Evolutionary conservation across 2,329 filamentous ascomycete species (phyloP), one percentile per base, ranked within the genome.

Genomic region (Colletotrichum cuscutae): DNA sequence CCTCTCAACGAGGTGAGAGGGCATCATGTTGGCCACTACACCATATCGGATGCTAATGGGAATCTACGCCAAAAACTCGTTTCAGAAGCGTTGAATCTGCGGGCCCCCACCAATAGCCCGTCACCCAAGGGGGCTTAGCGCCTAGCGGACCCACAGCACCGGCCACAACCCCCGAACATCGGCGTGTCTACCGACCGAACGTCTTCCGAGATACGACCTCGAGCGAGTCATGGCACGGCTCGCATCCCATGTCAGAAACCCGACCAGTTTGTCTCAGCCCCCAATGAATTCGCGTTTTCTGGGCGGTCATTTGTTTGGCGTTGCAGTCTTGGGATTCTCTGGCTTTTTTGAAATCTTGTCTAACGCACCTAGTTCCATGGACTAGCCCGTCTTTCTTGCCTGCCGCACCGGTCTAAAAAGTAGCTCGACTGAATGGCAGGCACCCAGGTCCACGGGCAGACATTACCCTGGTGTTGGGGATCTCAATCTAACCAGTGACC

Each of bases 11-110:
- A 2, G 1, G 2, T 71, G 64, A 68, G 69, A 71, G 58, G 69
- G 69, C 69, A 68, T 71, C 69, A 68, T 68, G 65, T 63, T 68
- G 64, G 69, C 58, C 69, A 71, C 64, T 71, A 63, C 70, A 72
- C 66, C 70, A 72, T 70, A 72, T 72, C 70, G 70, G 70, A 72
- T 9, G 0, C 2, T 5, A 0, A 15, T 6, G 2, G 0, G 1
- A 0, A 0, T 0, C 8, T 0, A 0, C 2, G 3, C 5, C 8
- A 15, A 12, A 30, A 52, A 37, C 3, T 32, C 3, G 0, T 0
- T 0, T 22, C 28, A 61, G 30, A 2, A 19, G 24, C 62, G 12
- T 9, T 1, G 2, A 1, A 0, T 3, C 0, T 0, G 2, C 7
- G 5, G 35, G 35, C 35, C 12, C 1, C 5, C 12, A 15, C 13